Percentiles rank a stretch among this genome's conserved stretches.
Evolutionary conservation across 2,329 filamentous ascomycete genomes (phyloP).

Genomic region (Botrytis squamosa): DNA sequence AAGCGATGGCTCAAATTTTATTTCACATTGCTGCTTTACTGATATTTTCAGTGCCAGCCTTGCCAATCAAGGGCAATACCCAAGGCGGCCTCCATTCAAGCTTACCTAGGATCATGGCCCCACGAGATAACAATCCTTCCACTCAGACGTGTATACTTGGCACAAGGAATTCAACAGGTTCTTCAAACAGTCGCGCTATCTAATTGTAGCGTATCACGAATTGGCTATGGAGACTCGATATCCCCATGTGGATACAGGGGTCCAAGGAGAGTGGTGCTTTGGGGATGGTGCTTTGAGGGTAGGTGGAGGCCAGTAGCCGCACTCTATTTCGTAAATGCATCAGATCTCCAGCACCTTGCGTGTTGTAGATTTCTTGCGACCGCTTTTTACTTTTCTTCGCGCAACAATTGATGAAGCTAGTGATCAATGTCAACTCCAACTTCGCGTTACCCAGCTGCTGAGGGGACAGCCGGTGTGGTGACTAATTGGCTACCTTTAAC

Average conservation of each 20-base stretch:
- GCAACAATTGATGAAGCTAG: not conserved
- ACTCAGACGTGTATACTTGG: not conserved
- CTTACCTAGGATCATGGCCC: not conserved
- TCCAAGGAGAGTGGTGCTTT: not conserved
- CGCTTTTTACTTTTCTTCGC: not conserved
- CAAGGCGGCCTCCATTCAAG: not conserved
- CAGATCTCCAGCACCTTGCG: not conserved
- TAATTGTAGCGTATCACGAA: not conserved
- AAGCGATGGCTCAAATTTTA: not conserved
- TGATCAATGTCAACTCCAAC: slow-evolving; percentile 1
- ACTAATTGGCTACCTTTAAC: slow-evolving; percentile 20
- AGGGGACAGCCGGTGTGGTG: not conserved
- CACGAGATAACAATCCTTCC: not conserved
- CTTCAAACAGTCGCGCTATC: not conserved
- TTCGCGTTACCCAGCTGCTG: slow-evolving; percentile 4
- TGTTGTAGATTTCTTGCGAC: not conserved
- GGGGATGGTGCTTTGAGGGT: not conserved
- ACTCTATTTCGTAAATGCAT: not conserved
- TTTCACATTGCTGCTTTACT: slow-evolving; percentile 2
- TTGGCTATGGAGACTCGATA: not conserved
- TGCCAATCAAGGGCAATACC: not conserved
- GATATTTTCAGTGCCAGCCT: not conserved
- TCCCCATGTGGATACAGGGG: not conserved
- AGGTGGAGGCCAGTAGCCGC: not conserved
- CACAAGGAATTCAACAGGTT: not conserved